Evolutionary conservation across 192 early-diverging fungal species (phyloP), one percentile per base, ranked within the genome.

Genomic region (Backusella australiensis): DNA sequence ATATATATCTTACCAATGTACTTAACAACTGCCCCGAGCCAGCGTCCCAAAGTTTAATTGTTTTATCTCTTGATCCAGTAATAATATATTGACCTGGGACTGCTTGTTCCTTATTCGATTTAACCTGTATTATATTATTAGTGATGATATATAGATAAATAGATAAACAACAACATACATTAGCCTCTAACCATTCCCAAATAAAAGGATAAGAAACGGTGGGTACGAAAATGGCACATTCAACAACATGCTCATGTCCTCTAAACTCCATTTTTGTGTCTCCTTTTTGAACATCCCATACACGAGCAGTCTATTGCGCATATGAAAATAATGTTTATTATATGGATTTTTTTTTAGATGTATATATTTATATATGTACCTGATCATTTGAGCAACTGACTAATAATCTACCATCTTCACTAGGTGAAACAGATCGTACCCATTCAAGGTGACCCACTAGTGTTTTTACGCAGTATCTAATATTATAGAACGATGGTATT

Each of bases 231-330:
- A 88, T 88, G 1, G 94, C 91, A 66, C 92, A 94, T 78, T 99
- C 97, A 26, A 99, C 94, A 23, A 98, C 96, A 78, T 99, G 95
- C n/a, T 94, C 94, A 81, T 99, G 97, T 34, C 95, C 96, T 42
- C 93, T 86, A 78, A 97, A 85, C 66, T 95, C 94, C 73, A 83
- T 86, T 77, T 92, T 91, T 75, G 86, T 89, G 67, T 95, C 94
- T 52, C 94, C 94, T 9, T 89, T 84, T 7, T 81, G 42, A 2
- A 87, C 73, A 74, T 97, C 95, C 94, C 94, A 96, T 17, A 98
- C 68, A 14, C 91, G 87, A 23, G 96, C 86, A 32, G 92, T 94
- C 92, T 95, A 75, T 53, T n/a, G 32, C 32, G 32, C 32, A 7
- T 34, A 68, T 17, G 35, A 6, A 32, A 32, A n/a, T 32, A 32